Base-by-base conservation (phyloP, 108 stramenopile species). In the Skeletonema marinoi region DNA sequence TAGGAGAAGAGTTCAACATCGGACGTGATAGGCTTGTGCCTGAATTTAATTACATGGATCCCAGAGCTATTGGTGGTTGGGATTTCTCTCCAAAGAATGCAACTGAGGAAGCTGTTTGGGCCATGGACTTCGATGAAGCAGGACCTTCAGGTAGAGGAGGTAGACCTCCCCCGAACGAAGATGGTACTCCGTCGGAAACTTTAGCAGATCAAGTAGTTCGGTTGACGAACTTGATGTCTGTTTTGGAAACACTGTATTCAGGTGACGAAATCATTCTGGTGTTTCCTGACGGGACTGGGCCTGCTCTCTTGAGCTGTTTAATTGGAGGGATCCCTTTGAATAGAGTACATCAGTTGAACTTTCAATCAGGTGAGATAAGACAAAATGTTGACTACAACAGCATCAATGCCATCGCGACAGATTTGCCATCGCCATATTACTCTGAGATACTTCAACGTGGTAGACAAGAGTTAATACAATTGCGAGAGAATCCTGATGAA, bases 11-110 rank as follows among this genome's bases (percentile, higher is more conserved):
- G 61, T 66, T 92, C 29, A 78, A 73, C n/a, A 60, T 94, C 17
- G 94, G 94, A 19, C 81, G 89, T 6, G 89, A 95, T 78, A 75
- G 91, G 48, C 59, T 93, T 10, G 81, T 95, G 5, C 90, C 92
- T 2, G 94, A 95, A 67, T 95, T 89, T 69, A 92, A 88, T 44
- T 95, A 88, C 66, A 68, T 93, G 80, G 93, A 95, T 83, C 92
- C 88, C 33, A 74, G 94, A 44, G 94, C 85, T 0, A 85, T 91
- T 31, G 94, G 94, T 10, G 58, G 68, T 33, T 95, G 92, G 92
- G 92, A 95, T 63, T 87, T 77, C 74, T 74, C 77, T 14, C 60
- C 77, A 12, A 32, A 78, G 32, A 72, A 78, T n/a, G 21, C 46
- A 33, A 89, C 89, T 0, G 56, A 75, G 64, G 81, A 81, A 17